phyloP scores from a whole-genome alignment of 2,329 filamentous ascomycete genomes.

The Penicillium freii region DNA sequence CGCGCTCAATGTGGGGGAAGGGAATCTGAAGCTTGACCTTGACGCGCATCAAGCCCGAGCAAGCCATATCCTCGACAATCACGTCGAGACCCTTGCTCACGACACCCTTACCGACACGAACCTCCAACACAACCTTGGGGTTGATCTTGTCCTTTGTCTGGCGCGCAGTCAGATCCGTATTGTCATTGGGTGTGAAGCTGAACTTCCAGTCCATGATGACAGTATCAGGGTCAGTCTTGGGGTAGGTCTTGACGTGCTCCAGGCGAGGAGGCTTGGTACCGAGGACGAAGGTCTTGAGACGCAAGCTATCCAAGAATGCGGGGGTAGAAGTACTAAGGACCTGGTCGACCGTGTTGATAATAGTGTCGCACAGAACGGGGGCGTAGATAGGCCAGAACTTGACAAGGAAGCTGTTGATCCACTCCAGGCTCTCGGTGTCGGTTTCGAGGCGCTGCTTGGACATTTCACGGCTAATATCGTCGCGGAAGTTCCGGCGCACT shows the following conservation, averaged over 20 bases:
- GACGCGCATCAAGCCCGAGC: constrained; percentile 90
- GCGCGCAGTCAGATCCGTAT: constrained; percentile 80
- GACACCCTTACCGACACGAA: constrained; percentile 91
- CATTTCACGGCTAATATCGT: constrained; percentile 88
- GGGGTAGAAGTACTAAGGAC: constrained; percentile 91
- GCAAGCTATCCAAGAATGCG: constrained; percentile 86
- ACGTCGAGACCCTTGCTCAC: constrained; percentile 96
- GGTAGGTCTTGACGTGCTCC: constrained; percentile 98
- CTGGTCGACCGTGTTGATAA: constrained; percentile 93
- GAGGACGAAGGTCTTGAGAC: constrained; percentile 88
- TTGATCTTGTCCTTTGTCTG: constrained; percentile 96
- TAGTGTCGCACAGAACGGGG: constrained; percentile 84
- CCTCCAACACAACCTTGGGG: constrained; percentile 92
- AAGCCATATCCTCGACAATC: constrained; percentile 97
- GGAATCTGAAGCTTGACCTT: constrained; percentile 97
- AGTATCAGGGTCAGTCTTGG: constrained; percentile 89
- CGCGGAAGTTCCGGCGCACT: constrained; percentile 90
- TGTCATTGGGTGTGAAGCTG: constrained; percentile 96
- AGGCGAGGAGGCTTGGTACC: constrained; percentile 93
- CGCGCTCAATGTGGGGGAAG: constrained; percentile 90
- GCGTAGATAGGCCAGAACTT: constrained; percentile 99
- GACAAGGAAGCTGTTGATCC: constrained; percentile 98
- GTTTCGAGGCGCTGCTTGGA: constrained; percentile 83
- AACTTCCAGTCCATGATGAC: constrained; percentile 99
- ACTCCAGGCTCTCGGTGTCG: constrained; percentile 89